These are phyloP conservation scores for Mycena amicta DNA, from an alignment of 768 basidiomycete genomes.

Conservation along the genomic window DNA sequence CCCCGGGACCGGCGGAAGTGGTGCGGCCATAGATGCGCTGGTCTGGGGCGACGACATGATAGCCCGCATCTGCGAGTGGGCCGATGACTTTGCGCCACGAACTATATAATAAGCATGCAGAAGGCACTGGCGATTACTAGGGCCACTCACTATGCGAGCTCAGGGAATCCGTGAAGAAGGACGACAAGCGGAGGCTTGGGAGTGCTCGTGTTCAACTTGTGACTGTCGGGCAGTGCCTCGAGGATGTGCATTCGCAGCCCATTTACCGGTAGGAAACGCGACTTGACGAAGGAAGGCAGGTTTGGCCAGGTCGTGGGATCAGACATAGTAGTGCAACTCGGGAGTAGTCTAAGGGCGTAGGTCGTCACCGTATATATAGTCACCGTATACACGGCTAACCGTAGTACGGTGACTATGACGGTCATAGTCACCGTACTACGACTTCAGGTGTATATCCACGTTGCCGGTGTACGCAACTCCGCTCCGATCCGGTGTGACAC, in stretches of 20 bases:
- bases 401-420: no score
- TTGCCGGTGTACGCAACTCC: no score
- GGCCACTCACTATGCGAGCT: constrained; percentile 48
- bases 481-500: no score
- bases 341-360: neutral
- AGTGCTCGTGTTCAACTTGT: neutral
- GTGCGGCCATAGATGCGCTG: constrained; percentile 58
- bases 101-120: constrained; percentile 7
- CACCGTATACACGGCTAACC: no score
- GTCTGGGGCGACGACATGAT: constrained; percentile 66
- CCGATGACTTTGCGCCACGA: constrained; percentile 64
- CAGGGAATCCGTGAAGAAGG: constrained; percentile 69
- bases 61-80: constrained; percentile 53
- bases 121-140: neutral
- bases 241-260: constrained; percentile 1
- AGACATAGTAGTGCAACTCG: neutral
- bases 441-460: no score
- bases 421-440: no score
- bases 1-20: constrained; percentile 18
- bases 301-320: neutral
- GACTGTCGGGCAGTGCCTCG: neutral
- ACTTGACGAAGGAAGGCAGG: neutral
- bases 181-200: constrained; percentile 48
- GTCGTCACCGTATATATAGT: no score
- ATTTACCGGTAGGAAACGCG: neutral